Evolutionary conservation across 345 rosid species (phyloP).

Genomic region (Kandelia obovata): DNA sequence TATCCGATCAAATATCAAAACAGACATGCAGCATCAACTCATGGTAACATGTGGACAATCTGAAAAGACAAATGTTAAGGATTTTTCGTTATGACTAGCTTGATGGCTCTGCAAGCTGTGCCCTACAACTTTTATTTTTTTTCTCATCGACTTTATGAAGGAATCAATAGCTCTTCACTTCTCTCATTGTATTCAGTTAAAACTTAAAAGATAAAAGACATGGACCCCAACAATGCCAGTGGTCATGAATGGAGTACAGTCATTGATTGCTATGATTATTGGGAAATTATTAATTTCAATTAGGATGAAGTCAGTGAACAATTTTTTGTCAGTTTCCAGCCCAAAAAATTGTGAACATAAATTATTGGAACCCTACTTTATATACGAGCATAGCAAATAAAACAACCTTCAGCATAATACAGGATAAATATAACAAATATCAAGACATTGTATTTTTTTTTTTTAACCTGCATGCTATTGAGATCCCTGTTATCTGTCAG

Average conservation of each 20-base stretch:
- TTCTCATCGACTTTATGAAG: conserved; percentile 33
- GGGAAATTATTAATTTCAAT: conserved; percentile 14
- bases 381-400: not conserved
- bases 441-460: no score
- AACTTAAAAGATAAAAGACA: conserved; percentile 47
- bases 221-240: conserved; percentile 30
- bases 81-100: conserved; percentile 65
- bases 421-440: no score
- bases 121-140: conserved; percentile 50
- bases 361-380: conserved; percentile 9
- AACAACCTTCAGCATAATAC: not conserved
- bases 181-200: conserved; percentile 46
- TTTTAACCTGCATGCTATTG: no score
- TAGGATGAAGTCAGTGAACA: conserved; percentile 4
- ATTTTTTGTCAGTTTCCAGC: conserved; percentile 22
- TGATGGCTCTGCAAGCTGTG: conserved; percentile 42
- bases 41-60: conserved; percentile 53
- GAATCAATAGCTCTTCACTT: conserved; percentile 37
- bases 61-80: conserved; percentile 99
- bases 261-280: conserved; percentile 19
- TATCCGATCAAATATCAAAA: not conserved
- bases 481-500: not conserved
- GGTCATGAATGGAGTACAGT: conserved; percentile 31
- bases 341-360: not conserved
- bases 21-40: conserved; percentile 23